Evolutionary conservation across 169 alveolate species (phyloP), one percentile per base, ranked within the genome.

Genomic region (Plasmodium adleri): DNA sequence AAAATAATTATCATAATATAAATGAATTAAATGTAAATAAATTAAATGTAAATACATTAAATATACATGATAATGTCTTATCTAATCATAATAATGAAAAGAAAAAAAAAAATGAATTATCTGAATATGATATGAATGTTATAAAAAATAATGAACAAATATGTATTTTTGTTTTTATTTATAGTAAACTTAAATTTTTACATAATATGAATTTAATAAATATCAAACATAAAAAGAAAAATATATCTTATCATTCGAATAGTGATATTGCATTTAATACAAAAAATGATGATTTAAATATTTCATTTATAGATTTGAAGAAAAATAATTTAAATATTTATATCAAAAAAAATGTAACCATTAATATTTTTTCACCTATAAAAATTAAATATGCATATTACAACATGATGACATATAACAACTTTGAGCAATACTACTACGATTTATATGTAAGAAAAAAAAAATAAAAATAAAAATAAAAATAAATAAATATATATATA

Each of bases 361-460:
- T 63, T 6, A 9, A 68, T 68, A 68, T 83, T 28, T 83, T 83
- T 60, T 5, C 78, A 12, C 47, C 80, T 26, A 83, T 54, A 83
- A 83, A 83, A 47, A 12, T 22, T 6, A 67, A 68, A 20, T 54
- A 39, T 49, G 45, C 32, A 68, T 12, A 67, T 5, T 83, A 83
- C 64, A 83, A 83, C n/a, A 83, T 83, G 73, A 49, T 83, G 76
- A 49, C 66, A 59, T 83, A 83, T 72, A 83, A 83, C 22, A 67
- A 83, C 43, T 83, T 83, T 50, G 91, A 83, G 50, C 85, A 83
- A 13, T 83, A 54, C 52, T 83, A 83, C 72, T 83, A 83, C 54
- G 70, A 56, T 62, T 12, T 83, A 83, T 83, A 83, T 17, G 91
- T 83, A 83, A 60, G 85, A 17, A 47, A 39, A 39, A 32, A 5